Percentiles rank a stretch among this genome's conserved stretches.
These are phyloP conservation scores for Curvularia verruculosa DNA, from an alignment of 2,329 filamentous ascomycete species.

Conservation along the genomic window DNA sequence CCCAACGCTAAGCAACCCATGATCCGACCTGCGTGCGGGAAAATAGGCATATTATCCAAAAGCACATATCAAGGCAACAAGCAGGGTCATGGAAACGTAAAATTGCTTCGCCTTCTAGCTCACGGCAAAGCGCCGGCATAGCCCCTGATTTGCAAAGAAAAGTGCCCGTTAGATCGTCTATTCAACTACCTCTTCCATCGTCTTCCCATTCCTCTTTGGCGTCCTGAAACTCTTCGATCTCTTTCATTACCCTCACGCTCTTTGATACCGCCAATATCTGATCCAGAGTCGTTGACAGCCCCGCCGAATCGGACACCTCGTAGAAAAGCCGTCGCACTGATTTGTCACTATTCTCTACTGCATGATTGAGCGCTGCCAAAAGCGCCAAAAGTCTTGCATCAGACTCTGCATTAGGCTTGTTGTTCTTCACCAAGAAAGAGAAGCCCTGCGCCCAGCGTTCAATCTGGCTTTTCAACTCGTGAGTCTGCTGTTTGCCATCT, in stretches of 20 bases:
- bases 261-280: background rate
- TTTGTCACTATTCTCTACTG: background rate
- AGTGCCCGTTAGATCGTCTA: background rate
- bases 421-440: background rate
- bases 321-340: background rate
- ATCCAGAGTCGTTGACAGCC: background rate
- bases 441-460: background rate
- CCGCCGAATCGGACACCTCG: background rate
- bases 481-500: background rate
- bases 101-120: constrained; percentile 4
- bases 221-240: constrained; percentile 6
- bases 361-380: background rate
- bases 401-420: background rate
- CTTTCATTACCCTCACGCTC: constrained; percentile 1
- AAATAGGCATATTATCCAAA: background rate
- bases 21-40: constrained; percentile 9
- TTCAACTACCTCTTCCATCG: background rate
- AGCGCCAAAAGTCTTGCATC: background rate
- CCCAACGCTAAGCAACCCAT: background rate
- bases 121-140: background rate
- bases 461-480: background rate
- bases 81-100: constrained; percentile 9
- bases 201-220: constrained; percentile 2
- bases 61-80: constrained; percentile 14
- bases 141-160: background rate